phyloP scores from a whole-genome alignment of 108 stramenopile species.

The Fistulifera solaris region DNA sequence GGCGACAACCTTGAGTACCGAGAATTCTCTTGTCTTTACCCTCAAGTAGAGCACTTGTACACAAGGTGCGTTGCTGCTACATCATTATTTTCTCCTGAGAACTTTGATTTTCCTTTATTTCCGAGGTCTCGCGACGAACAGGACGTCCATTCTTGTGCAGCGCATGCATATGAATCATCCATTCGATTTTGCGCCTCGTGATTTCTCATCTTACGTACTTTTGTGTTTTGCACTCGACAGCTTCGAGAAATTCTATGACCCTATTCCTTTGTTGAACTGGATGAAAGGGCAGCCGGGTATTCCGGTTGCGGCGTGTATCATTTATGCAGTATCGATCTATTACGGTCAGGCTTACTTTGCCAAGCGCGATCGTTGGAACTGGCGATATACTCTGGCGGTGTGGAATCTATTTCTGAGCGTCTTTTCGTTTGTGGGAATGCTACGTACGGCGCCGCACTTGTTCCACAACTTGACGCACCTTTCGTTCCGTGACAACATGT shows the following conservation, averaged over 20 bases:
- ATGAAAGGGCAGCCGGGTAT: constrained; percentile 35
- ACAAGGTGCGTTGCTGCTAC: not conserved
- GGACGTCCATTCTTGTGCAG: not conserved
- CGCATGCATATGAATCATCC: not conserved
- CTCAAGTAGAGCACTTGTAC: constrained; percentile 24
- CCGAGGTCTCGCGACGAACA: too few species aligned
- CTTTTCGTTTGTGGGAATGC: constrained; percentile 82
- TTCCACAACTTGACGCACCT: constrained; percentile 61
- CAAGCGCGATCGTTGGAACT: constrained; percentile 48
- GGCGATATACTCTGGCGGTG: constrained; percentile 46
- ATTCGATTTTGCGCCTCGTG: not conserved
- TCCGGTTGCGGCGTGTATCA: constrained; percentile 25
- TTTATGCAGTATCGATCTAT: constrained; percentile 20
- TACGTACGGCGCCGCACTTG: constrained; percentile 84
- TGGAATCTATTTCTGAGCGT: constrained; percentile 87
- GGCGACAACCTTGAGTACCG: constrained; percentile 30
- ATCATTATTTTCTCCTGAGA: not conserved
- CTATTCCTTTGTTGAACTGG: constrained; percentile 22
- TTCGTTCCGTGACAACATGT: constrained; percentile 59
- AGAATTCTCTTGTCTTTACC: constrained; percentile 40
- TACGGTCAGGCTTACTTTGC: constrained; percentile 25
- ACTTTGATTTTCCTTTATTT: not conserved
- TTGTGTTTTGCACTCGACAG: constrained; percentile 19
- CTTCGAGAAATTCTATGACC: constrained; percentile 31
- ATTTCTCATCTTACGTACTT: too few species aligned